Base-by-base conservation (phyloP, 1,284 basidiomycete species). In the Cutaneotrichosporon sp. region DNA sequence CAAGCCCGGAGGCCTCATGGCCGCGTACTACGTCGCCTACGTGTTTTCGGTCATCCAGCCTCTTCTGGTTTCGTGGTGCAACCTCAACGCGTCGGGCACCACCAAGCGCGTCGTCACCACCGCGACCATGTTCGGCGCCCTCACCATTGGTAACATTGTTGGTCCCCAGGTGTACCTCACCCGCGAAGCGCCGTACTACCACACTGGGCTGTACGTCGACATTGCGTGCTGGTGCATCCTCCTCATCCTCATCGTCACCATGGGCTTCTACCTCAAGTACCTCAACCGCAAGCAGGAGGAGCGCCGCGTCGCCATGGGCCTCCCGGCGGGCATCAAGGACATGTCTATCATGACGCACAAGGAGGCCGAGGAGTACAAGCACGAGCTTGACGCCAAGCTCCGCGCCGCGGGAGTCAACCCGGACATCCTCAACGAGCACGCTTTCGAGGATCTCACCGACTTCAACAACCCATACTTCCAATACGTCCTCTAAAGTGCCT, bases 101-200 rank as follows among this genome's bases (percentile, higher is more conserved):
- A 78, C 76, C 58, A 78, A 78, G 62, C 72, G 72, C 57, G 72
- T 75, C 24, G 66, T 73, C 25, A 78, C 72, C 24, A 75, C 73
- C 22, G 72, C 72, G 18, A 71, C 56, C 49, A 64, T 64, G 61
- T 67, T 72, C 53, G 72, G 56, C 20, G 70, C 69, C 25, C 65
- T 71, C 10, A 72, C 69, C 20, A 54, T 71, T 50, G 71, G 71
- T 36, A 54, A 56, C 53, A 63, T 72, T 49, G 64, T 75, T 56
- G 76, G 76, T 9, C 76, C 76, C 13, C 74, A 76, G 56, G 73
- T 76, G 53, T 77, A 76, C 68, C 68, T 75, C 14, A 33, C 64
- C n/a, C 25, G 46, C 16, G 72, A 77, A 53, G 63, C 63, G 6
- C 76, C 74, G 1, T 51, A 64, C 43, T 75, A 76, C 68, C 66